These are phyloP conservation scores for Sarocladium oryzae DNA, from an alignment of 2,329 filamentous ascomycete genomes.

Conservation along the genomic window DNA sequence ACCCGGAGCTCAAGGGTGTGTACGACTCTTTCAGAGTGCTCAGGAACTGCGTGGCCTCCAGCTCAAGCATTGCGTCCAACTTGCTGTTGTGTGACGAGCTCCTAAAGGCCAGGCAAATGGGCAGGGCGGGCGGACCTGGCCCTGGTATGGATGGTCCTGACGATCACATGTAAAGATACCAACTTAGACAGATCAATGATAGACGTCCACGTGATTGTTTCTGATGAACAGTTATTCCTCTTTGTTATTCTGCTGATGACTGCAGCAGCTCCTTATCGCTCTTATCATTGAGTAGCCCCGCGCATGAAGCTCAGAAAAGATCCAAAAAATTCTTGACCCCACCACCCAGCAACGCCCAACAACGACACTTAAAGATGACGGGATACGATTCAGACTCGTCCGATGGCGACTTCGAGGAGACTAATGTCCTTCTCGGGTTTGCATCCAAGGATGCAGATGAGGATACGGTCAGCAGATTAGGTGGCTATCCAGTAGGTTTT, in stretches of 20 bases:
- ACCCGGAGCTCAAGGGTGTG: slow-evolving; percentile 84
- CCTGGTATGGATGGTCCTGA: slow-evolving; percentile 58
- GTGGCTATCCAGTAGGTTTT: slow-evolving; percentile 75
- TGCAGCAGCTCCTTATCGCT: background rate
- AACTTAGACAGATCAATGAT: slow-evolving; percentile 30
- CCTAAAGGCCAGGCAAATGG: slow-evolving; percentile 97
- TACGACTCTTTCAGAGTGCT: slow-evolving; percentile 96
- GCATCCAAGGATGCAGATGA: slow-evolving; percentile 68
- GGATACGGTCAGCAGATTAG: slow-evolving; percentile 81
- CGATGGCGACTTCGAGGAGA: slow-evolving; percentile 66
- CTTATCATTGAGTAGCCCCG: slow-evolving; percentile 19
- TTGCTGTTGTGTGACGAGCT: slow-evolving; percentile 93
- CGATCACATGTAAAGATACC: slow-evolving; percentile 40
- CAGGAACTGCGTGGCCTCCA: slow-evolving; percentile 88
- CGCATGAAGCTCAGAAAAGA: slow-evolving; percentile 14
- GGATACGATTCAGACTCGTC: slow-evolving; percentile 84
- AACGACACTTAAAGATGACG: slow-evolving; percentile 45
- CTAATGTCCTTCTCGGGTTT: slow-evolving; percentile 85
- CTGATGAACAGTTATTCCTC: slow-evolving; percentile 16
- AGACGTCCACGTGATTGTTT: slow-evolving; percentile 24
- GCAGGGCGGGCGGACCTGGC: slow-evolving; percentile 53
- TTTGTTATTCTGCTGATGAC: background rate
- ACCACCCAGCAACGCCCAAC: slow-evolving; percentile 21
- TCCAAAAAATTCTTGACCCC: slow-evolving; percentile 35
- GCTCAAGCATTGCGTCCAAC: slow-evolving; percentile 92